Percentiles rank a stretch among this genome's conserved stretches.
Evolutionary conservation across 306 rosid species (phyloP).

Genomic region (Dalbergia cultrata): DNA sequence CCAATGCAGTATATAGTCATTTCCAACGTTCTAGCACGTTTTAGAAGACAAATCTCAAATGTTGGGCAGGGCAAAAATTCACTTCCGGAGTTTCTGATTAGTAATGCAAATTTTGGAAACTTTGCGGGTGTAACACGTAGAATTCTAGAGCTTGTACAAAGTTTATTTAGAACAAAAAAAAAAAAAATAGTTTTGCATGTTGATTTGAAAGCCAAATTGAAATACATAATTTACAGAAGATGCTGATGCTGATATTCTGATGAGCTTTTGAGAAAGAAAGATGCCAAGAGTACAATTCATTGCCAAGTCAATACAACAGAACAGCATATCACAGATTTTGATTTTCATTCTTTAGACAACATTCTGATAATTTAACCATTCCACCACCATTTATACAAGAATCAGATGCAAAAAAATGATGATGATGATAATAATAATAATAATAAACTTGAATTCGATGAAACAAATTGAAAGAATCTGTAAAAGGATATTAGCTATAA

Average conservation of each 20-base stretch:
- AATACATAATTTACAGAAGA: constrained; percentile 16
- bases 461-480: constrained; percentile 72
- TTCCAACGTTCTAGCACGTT: no score
- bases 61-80: no score
- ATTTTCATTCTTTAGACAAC: constrained; percentile 23
- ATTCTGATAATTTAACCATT: constrained; percentile 28
- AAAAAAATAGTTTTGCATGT: background rate
- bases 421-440: background rate
- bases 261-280: constrained; percentile 28
- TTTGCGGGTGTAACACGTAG: background rate
- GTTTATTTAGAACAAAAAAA: background rate
- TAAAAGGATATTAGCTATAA: constrained; percentile 42
- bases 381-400: constrained; percentile 50
- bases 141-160: background rate
- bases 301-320: constrained; percentile 40
- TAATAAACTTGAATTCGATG: constrained; percentile 46
- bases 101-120: background rate
- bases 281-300: constrained; percentile 36
- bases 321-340: constrained; percentile 39
- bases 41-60: no score
- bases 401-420: constrained; percentile 36
- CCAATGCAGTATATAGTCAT: no score
- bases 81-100: no score
- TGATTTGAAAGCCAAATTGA: constrained; percentile 27
- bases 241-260: constrained; percentile 2